A percentile compares a stretch with the other conserved stretches of the same genome.
phyloP scores from a whole-genome alignment of 2,329 filamentous ascomycete genomes.

The Tricladium varicosporioides region DNA sequence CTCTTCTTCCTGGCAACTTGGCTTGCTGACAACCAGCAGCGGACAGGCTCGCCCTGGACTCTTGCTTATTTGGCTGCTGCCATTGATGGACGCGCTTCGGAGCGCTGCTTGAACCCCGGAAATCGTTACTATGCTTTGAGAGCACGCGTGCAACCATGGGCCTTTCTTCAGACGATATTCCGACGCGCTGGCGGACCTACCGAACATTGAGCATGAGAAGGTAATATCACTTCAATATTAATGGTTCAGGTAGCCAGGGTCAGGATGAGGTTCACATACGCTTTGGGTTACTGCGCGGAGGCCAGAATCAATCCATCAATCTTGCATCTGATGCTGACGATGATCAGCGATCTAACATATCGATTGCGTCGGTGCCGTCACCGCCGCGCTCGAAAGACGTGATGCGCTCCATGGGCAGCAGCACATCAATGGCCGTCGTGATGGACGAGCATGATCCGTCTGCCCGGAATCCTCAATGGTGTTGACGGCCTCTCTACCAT shows the following conservation, averaged over 20 bases:
- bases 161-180: neutral
- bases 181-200: neutral
- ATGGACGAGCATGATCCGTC: too few species aligned
- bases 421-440: too few species aligned
- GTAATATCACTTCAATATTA: constrained; percentile 20
- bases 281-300: neutral
- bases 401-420: neutral
- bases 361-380: neutral
- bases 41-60: neutral
- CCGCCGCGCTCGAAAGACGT: neutral
- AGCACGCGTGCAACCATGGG: neutral
- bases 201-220: constrained; percentile 15
- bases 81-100: neutral
- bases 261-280: constrained; percentile 3
- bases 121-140: neutral
- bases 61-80: too few species aligned
- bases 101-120: neutral
- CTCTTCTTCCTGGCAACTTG: too few species aligned
- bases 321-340: constrained; percentile 16
- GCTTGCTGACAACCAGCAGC: too few species aligned
- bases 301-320: constrained; percentile 8
- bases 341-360: constrained; percentile 19
- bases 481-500: too few species aligned
- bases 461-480: too few species aligned
- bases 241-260: constrained; percentile 1